Evolutionary conservation across 2,329 filamentous ascomycete genomes (phyloP).

Genomic region (Fusarium begoniae): DNA sequence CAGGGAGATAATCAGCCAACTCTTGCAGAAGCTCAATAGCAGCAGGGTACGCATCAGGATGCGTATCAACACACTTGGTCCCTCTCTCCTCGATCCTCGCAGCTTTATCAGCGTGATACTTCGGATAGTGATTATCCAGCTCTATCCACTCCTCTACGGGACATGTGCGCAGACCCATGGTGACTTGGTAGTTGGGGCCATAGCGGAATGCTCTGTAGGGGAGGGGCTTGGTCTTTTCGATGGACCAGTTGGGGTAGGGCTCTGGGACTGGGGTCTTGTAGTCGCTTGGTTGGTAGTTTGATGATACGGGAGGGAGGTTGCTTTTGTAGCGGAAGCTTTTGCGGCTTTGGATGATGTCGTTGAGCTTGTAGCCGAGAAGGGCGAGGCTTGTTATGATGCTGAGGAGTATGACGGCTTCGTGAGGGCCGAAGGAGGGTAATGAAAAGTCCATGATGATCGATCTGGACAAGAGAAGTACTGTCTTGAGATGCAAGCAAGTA

Average conservation of each 20-base stretch:
- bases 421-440: constrained; percentile 2
- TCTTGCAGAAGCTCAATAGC: constrained; percentile 82
- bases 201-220: constrained; percentile 83
- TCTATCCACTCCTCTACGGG: constrained; percentile 83
- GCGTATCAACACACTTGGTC: constrained; percentile 72
- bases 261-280: constrained; percentile 68
- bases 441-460: constrained; percentile 2
- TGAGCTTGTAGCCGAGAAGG: constrained; percentile 20
- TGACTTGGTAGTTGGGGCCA: constrained; percentile 79
- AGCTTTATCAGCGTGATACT: constrained; percentile 77
- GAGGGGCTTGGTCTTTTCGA: constrained; percentile 74
- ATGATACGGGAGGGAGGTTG: constrained; percentile 19
- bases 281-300: constrained; percentile 13
- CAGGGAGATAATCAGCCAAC: constrained; percentile 73
- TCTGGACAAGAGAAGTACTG: not conserved
- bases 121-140: constrained; percentile 80
- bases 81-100: constrained; percentile 73
- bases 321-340: constrained; percentile 4
- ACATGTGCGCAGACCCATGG: constrained; percentile 78
- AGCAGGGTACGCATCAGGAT: constrained; percentile 74
- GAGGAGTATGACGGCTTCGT: constrained; percentile 21
- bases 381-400: constrained; percentile 13
- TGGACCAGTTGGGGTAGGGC: constrained; percentile 74
- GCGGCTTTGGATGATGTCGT: constrained; percentile 12
- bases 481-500: not conserved